phyloP scores from a whole-genome alignment of 148 eudicot species.

The Vaccinium vitisidaea region DNA sequence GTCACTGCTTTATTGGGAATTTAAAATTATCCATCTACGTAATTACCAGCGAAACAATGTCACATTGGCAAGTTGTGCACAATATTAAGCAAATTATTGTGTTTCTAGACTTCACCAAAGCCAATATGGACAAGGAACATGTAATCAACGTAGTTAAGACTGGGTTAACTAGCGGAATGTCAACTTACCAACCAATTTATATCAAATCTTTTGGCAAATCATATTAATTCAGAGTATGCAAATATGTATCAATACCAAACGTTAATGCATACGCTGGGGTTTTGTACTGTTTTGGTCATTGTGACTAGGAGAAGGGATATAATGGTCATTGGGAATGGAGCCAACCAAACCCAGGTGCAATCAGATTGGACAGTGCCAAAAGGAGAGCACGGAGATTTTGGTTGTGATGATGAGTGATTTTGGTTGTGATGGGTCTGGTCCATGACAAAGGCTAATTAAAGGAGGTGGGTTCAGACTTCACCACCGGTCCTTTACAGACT shows the following conservation, averaged over 20 bases:
- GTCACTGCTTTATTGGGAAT: not conserved
- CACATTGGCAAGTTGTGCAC: not conserved
- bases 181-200: not conserved
- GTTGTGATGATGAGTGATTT: not conserved
- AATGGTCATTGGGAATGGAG: constrained; percentile 15
- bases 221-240: too few relatives aligned
- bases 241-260: too few relatives aligned
- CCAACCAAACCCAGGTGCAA: not conserved
- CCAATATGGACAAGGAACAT: not conserved
- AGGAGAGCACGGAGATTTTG: not conserved
- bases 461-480: constrained; percentile 6
- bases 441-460: constrained; percentile 6
- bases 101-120: not conserved
- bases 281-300: not conserved
- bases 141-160: not conserved
- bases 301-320: not conserved
- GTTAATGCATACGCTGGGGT: not conserved
- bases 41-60: not conserved
- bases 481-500: constrained; percentile 16
- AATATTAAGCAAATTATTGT: not conserved
- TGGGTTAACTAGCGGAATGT: not conserved
- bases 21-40: not conserved
- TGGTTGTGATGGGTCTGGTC: constrained; percentile 10
- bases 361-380: constrained; percentile 5
- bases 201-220: not conserved